Evolutionary conservation across 805 yeast species (phyloP).

Genomic region (Candida insectalens): DNA sequence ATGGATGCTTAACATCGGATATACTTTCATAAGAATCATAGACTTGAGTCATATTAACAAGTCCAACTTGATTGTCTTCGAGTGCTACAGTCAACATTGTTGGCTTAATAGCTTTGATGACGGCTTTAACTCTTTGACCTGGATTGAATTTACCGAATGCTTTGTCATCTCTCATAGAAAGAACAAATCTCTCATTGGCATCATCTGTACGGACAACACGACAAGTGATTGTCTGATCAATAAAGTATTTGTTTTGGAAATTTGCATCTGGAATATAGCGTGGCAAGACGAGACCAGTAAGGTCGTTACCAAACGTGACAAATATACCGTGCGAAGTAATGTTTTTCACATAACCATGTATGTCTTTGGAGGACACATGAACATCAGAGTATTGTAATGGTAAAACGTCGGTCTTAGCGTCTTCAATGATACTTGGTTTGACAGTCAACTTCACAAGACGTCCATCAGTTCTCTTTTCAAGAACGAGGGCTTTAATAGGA

Average conservation of each 20-base stretch:
- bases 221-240: conserved; percentile 65
- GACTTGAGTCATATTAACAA: conserved; percentile 67
- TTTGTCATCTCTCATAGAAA: conserved; percentile 47
- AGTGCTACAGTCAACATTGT: conserved; percentile 67
- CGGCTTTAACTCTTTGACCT: conserved; percentile 55
- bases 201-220: conserved; percentile 60
- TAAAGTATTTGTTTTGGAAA: conserved; percentile 41
- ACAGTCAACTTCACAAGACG: conserved; percentile 54
- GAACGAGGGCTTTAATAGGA: conserved; percentile 44
- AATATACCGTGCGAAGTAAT: conserved; percentile 77
- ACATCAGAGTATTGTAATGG: conserved; percentile 59
- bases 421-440: conserved; percentile 58
- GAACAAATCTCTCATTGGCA: conserved; percentile 58
- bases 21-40: conserved; percentile 47
- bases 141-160: conserved; percentile 40
- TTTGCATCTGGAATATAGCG: conserved; percentile 57
- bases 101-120: conserved; percentile 51
- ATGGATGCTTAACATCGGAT: conserved; percentile 46
- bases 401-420: conserved; percentile 41
- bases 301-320: conserved; percentile 67
- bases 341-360: conserved; percentile 72
- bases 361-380: conserved; percentile 30
- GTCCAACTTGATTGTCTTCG: conserved; percentile 72
- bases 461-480: conserved; percentile 56
- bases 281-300: conserved; percentile 78